Conservation (phyloP, 352 stramenopile genomes). For the Achlya hypogyna region DNA sequence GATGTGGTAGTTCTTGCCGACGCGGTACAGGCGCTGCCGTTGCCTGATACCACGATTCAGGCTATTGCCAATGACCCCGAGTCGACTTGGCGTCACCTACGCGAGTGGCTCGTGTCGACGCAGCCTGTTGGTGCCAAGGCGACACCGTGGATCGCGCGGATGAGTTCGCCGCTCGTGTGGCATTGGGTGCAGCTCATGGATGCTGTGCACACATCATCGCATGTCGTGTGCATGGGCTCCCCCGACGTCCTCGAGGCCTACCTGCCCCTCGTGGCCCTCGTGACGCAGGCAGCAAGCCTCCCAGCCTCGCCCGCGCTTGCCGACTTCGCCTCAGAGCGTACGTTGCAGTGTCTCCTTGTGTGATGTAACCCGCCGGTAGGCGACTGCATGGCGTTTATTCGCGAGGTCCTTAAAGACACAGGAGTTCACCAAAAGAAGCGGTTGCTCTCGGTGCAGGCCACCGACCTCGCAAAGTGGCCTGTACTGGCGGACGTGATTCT, state of each 20-base stretch:
- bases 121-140: no score
- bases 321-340: not conserved
- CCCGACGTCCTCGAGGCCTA: not conserved
- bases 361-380: no score
- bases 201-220: not conserved
- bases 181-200: not conserved
- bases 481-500: not conserved
- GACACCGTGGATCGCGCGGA: not conserved
- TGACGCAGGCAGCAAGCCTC: not conserved
- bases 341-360: no score
- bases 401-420: no score
- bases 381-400: no score
- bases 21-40: no score
- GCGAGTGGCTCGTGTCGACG: not conserved
- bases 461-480: no score
- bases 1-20: no score
- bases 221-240: not conserved
- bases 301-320: not conserved
- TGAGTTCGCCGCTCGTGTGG: not conserved
- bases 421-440: no score
- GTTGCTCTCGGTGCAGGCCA: no score
- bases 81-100: not conserved
- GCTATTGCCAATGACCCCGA: no score
- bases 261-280: not conserved
- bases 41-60: no score